Evolutionary conservation across 306 rosid species (phyloP), one percentile per base, ranked within the genome.

Genomic region (Fragaria vesca): DNA sequence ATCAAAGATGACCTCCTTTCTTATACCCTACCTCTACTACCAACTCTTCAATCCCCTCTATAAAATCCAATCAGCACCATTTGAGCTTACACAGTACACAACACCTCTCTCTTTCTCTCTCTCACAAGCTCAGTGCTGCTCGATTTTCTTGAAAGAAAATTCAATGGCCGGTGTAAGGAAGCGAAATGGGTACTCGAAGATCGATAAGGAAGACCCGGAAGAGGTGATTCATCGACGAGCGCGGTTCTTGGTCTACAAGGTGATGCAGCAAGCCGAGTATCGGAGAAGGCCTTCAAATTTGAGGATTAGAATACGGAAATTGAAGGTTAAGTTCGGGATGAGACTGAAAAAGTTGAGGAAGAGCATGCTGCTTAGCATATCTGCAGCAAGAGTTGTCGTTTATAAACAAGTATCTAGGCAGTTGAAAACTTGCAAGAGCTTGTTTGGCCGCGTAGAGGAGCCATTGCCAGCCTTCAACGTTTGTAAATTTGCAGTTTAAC

Each of bases 201-300:
- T 94, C 73, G 91, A 90, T 26, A 89, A 90, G 87, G 98, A 94
- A 55, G 97, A 94, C 71, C 90, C 88, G 16, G 89, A 90, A 81
- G 97, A 90, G 69, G 45, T 52, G 50, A 82, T 79, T 21, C 98
- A 83, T 45, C 47, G 88, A 68, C 80, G 86, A 74, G 95, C 97
- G 13, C 98, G 89, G 86, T 92, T 94, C 81, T 85, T 94, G 85
- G 89, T 94, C 86, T 79, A 92, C 85, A 90, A 90, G 47, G 86
- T 68, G 68, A 47, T 94, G 88, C 88, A 84, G 58, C 75, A 83
- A 80, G 95, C 87, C 16, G 89, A 92, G 70, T 71, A 74, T 60
- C 72, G 80, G 32, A 75, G 84, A 60, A 86, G 75, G 60, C 78
- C 86, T 15, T 88, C 89, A 4, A 81, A 75, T 51, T 70, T 87